These are phyloP conservation scores for Coemansia sp. DNA, from an alignment of 192 early-diverging fungal genomes.

Conservation along the genomic window DNA sequence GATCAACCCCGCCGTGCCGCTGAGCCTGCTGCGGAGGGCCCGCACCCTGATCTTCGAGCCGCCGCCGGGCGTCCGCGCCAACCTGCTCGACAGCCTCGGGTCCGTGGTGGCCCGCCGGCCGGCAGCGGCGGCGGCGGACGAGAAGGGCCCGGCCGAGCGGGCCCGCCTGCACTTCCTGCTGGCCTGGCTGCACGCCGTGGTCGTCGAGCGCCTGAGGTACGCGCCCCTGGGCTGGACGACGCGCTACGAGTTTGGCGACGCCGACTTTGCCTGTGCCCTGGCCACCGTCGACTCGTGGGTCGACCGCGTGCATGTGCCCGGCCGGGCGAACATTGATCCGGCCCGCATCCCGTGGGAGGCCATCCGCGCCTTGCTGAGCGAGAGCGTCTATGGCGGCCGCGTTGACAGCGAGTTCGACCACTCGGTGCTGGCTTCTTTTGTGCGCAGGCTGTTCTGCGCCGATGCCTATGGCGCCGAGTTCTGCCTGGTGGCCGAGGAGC, in stretches of 20 bases:
- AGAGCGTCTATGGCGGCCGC: constrained; percentile 95
- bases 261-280: constrained; percentile 90
- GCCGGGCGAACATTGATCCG: constrained; percentile 86
- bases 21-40: constrained; percentile 84
- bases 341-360: constrained; percentile 97
- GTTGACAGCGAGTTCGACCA: constrained; percentile 94
- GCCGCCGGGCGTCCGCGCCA: constrained; percentile 93
- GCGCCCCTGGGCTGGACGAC: constrained; percentile 98
- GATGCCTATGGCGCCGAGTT: constrained; percentile 80
- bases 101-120: constrained; percentile 40
- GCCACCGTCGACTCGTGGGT: constrained; percentile 91
- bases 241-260: constrained; percentile 97
- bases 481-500: constrained; percentile 65
- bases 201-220: constrained; percentile 95
- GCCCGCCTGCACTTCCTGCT: constrained; percentile 89
- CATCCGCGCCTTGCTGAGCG: constrained; percentile 75
- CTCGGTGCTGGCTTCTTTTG: constrained; percentile 79
- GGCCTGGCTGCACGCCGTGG: constrained; percentile 94
- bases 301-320: constrained; percentile 65
- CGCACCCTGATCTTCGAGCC: constrained; percentile 96
- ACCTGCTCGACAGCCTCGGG: constrained; percentile 77
- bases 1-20: constrained; percentile 93
- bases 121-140: constrained; percentile 39
- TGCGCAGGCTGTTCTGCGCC: constrained; percentile 76
- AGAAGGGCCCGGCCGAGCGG: constrained; percentile 71